These are phyloP conservation scores for Curvularia eragrostidis DNA, from an alignment of 2,329 filamentous ascomycete genomes.

Conservation along the genomic window DNA sequence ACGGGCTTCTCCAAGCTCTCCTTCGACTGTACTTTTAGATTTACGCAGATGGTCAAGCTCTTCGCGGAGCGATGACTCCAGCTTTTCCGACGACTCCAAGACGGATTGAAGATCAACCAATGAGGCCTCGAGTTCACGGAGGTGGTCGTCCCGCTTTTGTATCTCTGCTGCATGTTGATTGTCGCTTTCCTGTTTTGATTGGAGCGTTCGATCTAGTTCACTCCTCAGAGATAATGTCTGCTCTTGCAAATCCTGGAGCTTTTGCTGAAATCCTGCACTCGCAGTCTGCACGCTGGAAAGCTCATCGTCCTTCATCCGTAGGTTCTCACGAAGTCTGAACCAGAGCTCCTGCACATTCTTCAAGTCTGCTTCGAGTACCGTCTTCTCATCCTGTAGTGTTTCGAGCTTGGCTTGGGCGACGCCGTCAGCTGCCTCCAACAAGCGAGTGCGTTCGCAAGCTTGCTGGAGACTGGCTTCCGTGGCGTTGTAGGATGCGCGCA, in stretches of 20 bases:
- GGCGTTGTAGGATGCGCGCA: slow-evolving; percentile 25
- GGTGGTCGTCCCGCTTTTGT: slow-evolving; percentile 26
- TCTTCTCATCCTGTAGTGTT: slow-evolving; percentile 27
- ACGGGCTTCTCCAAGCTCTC: slow-evolving; percentile 15
- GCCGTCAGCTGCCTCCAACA: slow-evolving; percentile 26
- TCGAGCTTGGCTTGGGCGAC: slow-evolving; percentile 29
- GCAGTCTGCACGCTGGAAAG: slow-evolving; percentile 35
- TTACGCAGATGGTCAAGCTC: slow-evolving; percentile 23
- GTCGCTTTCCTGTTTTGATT: slow-evolving; percentile 25
- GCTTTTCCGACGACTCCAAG: slow-evolving; percentile 25
- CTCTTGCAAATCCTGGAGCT: slow-evolving; percentile 31
- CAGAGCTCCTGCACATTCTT: slow-evolving; percentile 27
- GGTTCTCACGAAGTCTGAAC: slow-evolving; percentile 27
- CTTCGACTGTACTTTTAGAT: slow-evolving; percentile 22
- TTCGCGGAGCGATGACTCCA: slow-evolving; percentile 21
- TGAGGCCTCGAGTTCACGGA: slow-evolving; percentile 34
- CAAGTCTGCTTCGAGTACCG: slow-evolving; percentile 30
- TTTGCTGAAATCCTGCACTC: slow-evolving; percentile 26
- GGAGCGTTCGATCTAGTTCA: slow-evolving; percentile 28
- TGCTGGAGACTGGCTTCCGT: slow-evolving; percentile 30
- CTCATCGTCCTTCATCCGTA: slow-evolving; percentile 30
- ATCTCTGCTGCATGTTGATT: slow-evolving; percentile 18
- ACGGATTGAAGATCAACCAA: slow-evolving; percentile 25
- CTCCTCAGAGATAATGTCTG: slow-evolving; percentile 24
- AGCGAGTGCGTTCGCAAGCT: slow-evolving; percentile 30